Evolutionary conservation across 2,329 filamentous ascomycete genomes (phyloP), one percentile per base, ranked within the genome.

Genomic region (Cercospora zeina): DNA sequence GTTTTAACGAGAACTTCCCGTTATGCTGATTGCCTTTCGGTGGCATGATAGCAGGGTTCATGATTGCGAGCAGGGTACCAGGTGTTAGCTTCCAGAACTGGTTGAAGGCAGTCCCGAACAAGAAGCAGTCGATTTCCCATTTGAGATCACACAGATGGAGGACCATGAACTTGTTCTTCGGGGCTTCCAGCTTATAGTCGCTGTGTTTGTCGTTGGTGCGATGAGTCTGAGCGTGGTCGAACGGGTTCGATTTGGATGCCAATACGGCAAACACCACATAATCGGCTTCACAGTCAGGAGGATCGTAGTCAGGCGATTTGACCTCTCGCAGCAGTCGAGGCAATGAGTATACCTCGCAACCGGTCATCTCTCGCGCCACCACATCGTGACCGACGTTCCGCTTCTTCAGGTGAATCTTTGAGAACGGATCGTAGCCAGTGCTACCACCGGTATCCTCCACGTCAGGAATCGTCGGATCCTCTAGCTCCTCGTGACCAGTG

Each of bases 81-180:
- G 91, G 85, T 0, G 87, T 87, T n/a, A 97, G 80, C 73, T 96
- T 96, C 89, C 93, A 97, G 79, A 95, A 99, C 59, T 90, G 87
- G 14, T 90, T 88, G 70, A 97, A 97, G 6, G 91, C 96, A 0
- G 89, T 87, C 70, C 90, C 90, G 77, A 99, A 99, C 13, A 99
- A 84, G 70, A 92, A 97, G 45, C 97, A 83, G 67, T 97, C 93
- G 11, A 99, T 76, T 69, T 96, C 91, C 86, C 88, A 96, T 70
- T 91, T 89, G 10, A 99, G 80, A 75, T 99, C 93, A 0, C 90
- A 91, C 2, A 99, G 81, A 1, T 86, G 90, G 65, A 99, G 80
- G 1, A 93, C 89, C 90, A 99, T 97, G 79, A 96, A 99, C 75
- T 96, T 97, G 54, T 89, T 88, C 19, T 83, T 78, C 2, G 73